phyloP scores from a whole-genome alignment of 169 alveolate species.

The Fabrea salina region DNA sequence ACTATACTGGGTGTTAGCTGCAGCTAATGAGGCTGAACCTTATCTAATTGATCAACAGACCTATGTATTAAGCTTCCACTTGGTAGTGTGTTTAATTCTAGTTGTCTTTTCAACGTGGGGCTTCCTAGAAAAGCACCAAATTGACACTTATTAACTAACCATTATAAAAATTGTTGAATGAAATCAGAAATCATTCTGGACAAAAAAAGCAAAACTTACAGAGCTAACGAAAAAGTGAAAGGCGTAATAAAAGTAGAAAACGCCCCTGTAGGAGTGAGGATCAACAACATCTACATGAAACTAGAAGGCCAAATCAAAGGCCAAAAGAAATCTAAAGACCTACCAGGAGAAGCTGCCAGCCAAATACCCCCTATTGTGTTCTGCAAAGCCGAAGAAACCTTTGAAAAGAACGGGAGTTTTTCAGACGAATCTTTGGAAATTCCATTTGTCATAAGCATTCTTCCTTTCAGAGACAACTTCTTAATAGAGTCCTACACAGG shows the following conservation, averaged over 20 bases:
- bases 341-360: too few relatives aligned
- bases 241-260: slow-evolving; percentile 1
- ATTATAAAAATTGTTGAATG: too few relatives aligned
- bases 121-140: too few relatives aligned
- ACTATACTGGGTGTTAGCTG: background rate
- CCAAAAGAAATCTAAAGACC: background rate
- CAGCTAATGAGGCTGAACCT: too few relatives aligned
- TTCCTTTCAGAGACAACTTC: slow-evolving; percentile 30
- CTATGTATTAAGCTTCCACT: too few relatives aligned
- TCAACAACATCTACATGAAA: background rate
- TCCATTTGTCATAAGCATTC: background rate
- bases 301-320: slow-evolving; percentile 28
- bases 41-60: too few relatives aligned
- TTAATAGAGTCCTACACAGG: slow-evolving; percentile 58
- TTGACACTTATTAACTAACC: too few relatives aligned
- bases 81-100: too few relatives aligned
- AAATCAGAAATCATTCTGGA: slow-evolving; percentile 10
- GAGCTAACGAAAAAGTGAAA: background rate
- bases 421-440: background rate
- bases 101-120: too few relatives aligned
- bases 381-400: background rate
- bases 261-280: background rate
- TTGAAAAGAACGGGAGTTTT: slow-evolving; percentile 15
- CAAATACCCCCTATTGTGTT: slow-evolving; percentile 10
- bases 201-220: background rate